Evolutionary conservation across 441 rosid species (phyloP).

Genomic region (Gossypium gossypioides): DNA sequence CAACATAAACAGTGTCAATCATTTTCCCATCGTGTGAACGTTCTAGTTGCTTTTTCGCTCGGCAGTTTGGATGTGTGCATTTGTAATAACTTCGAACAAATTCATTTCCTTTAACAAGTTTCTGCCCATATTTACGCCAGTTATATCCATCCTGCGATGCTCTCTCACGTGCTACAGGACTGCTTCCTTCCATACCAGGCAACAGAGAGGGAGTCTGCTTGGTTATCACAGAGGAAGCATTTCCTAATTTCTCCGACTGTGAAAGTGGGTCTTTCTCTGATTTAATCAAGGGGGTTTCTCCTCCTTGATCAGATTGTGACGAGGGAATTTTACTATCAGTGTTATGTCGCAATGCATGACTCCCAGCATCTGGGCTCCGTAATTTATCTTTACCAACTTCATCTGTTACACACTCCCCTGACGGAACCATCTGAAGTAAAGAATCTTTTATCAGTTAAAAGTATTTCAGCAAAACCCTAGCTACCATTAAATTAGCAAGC

Average conservation of each 20-base stretch:
- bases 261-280: conserved; percentile 23
- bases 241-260: conserved; percentile 33
- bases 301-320: conserved; percentile 25
- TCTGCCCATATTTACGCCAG: conserved; percentile 94
- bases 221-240: conserved; percentile 20
- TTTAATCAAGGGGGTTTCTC: conserved; percentile 10
- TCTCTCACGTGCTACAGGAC: conserved; percentile 54
- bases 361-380: conserved; percentile 20
- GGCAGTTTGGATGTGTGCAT: conserved; percentile 71
- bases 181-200: conserved; percentile 47
- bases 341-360: conserved; percentile 17
- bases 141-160: conserved; percentile 69
- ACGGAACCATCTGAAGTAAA: conserved; percentile 29
- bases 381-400: conserved; percentile 26
- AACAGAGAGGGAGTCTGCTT: conserved; percentile 23
- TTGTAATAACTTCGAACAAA: conserved; percentile 80
- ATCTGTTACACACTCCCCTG: conserved; percentile 28
- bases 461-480: conserved; percentile 17
- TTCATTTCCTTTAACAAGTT: conserved; percentile 77
- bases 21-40: conserved; percentile 55
- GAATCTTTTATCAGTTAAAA: conserved; percentile 23
- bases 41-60: conserved; percentile 77
- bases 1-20: conserved; percentile 51
- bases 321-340: conserved; percentile 17
- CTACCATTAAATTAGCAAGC: conserved; percentile 10